Percentiles rank a stretch among this genome's conserved stretches.
These are phyloP conservation scores for Polysphondylium violaceum DNA, from an alignment of 78 protist species.

Conservation along the genomic window DNA sequence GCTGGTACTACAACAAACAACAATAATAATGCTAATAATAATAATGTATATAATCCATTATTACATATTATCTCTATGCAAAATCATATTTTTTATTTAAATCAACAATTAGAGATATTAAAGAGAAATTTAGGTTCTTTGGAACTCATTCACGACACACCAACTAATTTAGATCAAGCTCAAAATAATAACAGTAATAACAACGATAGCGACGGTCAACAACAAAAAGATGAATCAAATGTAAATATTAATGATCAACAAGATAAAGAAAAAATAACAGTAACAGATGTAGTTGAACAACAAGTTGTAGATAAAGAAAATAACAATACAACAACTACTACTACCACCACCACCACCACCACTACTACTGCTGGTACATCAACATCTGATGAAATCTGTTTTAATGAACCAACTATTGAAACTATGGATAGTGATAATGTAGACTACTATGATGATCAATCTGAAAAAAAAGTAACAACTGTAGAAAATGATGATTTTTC, in stretches of 20 bases:
- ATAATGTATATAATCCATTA: background rate
- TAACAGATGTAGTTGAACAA: conserved; percentile 4
- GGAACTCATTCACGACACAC: background rate
- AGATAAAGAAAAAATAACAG: background rate
- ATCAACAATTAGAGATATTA: conserved; percentile 32
- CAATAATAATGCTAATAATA: background rate
- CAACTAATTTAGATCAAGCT: background rate
- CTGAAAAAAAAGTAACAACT: background rate
- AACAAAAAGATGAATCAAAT: background rate
- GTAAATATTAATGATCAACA: background rate
- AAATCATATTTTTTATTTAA: conserved; percentile 45
- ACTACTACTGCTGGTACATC: too few species aligned
- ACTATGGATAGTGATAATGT: background rate
- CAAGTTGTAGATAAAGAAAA: background rate
- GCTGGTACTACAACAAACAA: background rate
- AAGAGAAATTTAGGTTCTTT: background rate
- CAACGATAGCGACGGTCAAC: background rate
- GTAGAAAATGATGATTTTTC: conserved; percentile 19
- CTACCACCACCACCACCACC: background rate
- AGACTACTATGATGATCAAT: background rate
- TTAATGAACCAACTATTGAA: background rate
- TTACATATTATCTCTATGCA: conserved; percentile 44
- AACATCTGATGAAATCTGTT: too few species aligned
- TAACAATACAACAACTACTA: background rate
- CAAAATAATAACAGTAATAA: background rate